Evolutionary conservation across 177 flowering plant species (phyloP).

Genomic region (Tripterygium wilfordii): DNA sequence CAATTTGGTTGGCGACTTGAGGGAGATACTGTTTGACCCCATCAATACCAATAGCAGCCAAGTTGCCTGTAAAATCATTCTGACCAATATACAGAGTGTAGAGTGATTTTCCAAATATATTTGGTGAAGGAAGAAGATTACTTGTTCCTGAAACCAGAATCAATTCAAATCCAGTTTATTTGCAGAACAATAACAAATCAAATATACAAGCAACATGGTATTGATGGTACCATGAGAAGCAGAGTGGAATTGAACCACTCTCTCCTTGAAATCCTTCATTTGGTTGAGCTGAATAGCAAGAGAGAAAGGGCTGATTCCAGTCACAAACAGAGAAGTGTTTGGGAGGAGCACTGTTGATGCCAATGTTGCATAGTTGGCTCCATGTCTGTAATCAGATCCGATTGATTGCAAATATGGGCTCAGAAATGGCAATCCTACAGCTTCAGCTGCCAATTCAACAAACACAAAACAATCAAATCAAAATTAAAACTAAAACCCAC

Average conservation of each 20-base stretch:
- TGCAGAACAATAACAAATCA: too few relatives aligned
- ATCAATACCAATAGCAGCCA: slow-evolving; percentile 39
- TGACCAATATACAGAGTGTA: slow-evolving; percentile 91
- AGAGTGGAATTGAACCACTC: slow-evolving; percentile 35
- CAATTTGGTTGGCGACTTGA: slow-evolving; percentile 56
- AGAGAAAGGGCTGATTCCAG: slow-evolving; percentile 85
- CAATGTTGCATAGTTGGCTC: slow-evolving; percentile 81
- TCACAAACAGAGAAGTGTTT: slow-evolving; percentile 69
- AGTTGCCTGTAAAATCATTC: slow-evolving; percentile 74
- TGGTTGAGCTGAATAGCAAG: slow-evolving; percentile 87
- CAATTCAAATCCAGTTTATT: too few relatives aligned
- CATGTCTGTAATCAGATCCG: slow-evolving; percentile 72
- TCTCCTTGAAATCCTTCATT: slow-evolving; percentile 69
- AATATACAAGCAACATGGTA: too few relatives aligned
- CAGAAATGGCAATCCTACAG: slow-evolving; percentile 67
- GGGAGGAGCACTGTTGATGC: slow-evolving; percentile 92
- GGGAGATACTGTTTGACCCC: slow-evolving; percentile 58
- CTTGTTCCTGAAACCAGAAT: slow-evolving; percentile 19
- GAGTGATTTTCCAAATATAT: slow-evolving; percentile 64
- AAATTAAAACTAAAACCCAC: too few relatives aligned
- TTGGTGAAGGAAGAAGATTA: slow-evolving; percentile 49
- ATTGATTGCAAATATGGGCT: slow-evolving; percentile 86
- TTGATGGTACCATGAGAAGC: too few relatives aligned
- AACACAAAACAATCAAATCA: neutral
- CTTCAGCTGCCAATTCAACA: slow-evolving; percentile 81